Conservation (phyloP, 495 filamentous ascomycete genomes). For the Xylaria flabelliformis region DNA sequence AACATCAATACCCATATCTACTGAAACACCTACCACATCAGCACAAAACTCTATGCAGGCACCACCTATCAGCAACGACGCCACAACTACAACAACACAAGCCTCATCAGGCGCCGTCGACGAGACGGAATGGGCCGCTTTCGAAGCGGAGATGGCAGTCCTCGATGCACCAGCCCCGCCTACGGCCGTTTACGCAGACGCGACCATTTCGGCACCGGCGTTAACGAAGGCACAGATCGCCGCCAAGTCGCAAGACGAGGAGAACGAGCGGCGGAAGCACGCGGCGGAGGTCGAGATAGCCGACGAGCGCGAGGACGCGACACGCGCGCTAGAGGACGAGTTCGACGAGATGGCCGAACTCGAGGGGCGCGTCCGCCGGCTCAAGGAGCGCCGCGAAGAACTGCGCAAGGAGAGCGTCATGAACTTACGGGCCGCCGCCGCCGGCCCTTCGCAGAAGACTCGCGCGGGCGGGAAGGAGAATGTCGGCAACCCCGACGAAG, state of each 20-base stretch:
- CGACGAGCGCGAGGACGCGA: constrained; percentile 86
- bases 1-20: constrained; percentile 32
- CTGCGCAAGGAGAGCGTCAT: constrained; percentile 47
- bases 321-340: constrained; percentile 79
- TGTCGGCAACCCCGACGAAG: constrained; percentile 51
- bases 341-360: constrained; percentile 95
- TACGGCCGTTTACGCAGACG: constrained; percentile 44
- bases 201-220: constrained; percentile 73
- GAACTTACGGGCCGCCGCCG: constrained; percentile 41
- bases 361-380: constrained; percentile 75
- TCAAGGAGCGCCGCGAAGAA: constrained; percentile 72
- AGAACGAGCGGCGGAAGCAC: constrained; percentile 63
- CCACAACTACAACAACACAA: constrained; percentile 21
- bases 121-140: constrained; percentile 90
- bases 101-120: constrained; percentile 55
- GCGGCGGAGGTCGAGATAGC: constrained; percentile 64
- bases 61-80: constrained; percentile 20
- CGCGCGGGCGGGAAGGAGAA: constrained; percentile 31
- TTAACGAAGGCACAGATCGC: constrained; percentile 76
- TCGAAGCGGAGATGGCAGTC: constrained; percentile 82
- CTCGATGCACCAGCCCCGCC: constrained; percentile 40
- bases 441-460: background rate
- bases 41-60: constrained; percentile 30
- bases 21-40: constrained; percentile 27
- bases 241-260: constrained; percentile 66